A percentile compares a stretch with the other conserved stretches of the same genome.
Conservation (phyloP, 2,329 filamentous ascomycete genomes). For the Phaeomoniella chlamydospora region DNA sequence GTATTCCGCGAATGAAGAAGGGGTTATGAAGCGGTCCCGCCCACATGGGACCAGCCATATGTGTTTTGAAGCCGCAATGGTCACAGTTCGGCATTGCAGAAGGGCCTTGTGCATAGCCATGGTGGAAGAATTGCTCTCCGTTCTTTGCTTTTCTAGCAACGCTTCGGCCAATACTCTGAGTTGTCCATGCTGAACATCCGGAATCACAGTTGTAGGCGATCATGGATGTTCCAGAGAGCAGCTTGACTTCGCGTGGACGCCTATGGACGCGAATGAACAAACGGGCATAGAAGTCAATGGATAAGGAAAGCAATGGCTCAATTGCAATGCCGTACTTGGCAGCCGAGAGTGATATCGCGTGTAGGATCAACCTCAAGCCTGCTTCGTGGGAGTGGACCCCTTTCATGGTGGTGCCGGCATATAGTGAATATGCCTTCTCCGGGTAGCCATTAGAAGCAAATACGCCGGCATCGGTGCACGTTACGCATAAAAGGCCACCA, state of each 20-base stretch:
- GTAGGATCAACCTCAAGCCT: slow-evolving; percentile 71
- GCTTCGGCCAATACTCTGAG: slow-evolving; percentile 62
- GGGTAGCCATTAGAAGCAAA: slow-evolving; percentile 90
- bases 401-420: slow-evolving; percentile 78
- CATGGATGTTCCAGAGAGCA: slow-evolving; percentile 84
- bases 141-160: slow-evolving; percentile 55
- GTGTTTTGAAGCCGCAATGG: slow-evolving; percentile 76
- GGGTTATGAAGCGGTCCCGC: slow-evolving; percentile 75
- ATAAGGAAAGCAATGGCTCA: slow-evolving; percentile 81
- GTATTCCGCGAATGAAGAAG: slow-evolving; percentile 65
- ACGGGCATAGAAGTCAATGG: slow-evolving; percentile 88
- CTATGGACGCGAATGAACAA: slow-evolving; percentile 73
- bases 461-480: slow-evolving; percentile 89
- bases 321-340: slow-evolving; percentile 77
- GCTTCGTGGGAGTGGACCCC: slow-evolving; percentile 78
- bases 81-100: slow-evolving; percentile 52
- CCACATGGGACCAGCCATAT: slow-evolving; percentile 90
- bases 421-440: slow-evolving; percentile 88
- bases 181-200: slow-evolving; percentile 85
- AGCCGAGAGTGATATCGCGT: slow-evolving; percentile 66
- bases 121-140: slow-evolving; percentile 60
- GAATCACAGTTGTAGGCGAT: slow-evolving; percentile 78
- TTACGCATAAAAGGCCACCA: slow-evolving; percentile 83
- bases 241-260: slow-evolving; percentile 77
- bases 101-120: slow-evolving; percentile 59